Conservation (phyloP, 2,329 filamentous ascomycete species). For the Aspergillus pseudoterreus region DNA sequence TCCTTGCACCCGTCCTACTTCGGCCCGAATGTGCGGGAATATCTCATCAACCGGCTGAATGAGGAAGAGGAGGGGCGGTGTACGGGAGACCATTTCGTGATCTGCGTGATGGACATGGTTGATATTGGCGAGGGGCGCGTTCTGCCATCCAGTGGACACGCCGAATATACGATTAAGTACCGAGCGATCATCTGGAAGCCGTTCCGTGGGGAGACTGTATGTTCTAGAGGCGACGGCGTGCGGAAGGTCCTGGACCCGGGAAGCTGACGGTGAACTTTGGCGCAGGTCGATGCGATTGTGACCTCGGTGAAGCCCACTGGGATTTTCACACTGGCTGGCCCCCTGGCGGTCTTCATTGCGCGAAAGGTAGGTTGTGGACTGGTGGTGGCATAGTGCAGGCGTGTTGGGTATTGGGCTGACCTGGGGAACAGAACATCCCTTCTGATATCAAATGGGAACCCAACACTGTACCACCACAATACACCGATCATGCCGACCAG, state of each 20-base stretch:
- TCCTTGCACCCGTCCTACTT: slow-evolving; percentile 97
- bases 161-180: slow-evolving; percentile 92
- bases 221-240: slow-evolving; percentile 29
- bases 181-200: slow-evolving; percentile 96
- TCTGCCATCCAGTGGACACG: slow-evolving; percentile 83
- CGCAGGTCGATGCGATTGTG: slow-evolving; percentile 87
- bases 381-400: background rate
- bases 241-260: slow-evolving; percentile 15
- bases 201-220: slow-evolving; percentile 95
- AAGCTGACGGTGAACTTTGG: slow-evolving; percentile 19
- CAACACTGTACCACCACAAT: slow-evolving; percentile 94
- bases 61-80: slow-evolving; percentile 94
- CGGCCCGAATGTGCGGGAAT: slow-evolving; percentile 85
- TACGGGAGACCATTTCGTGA: slow-evolving; percentile 94
- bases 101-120: slow-evolving; percentile 95
- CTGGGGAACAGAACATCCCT: slow-evolving; percentile 58
- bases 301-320: slow-evolving; percentile 84
- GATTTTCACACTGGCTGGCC: slow-evolving; percentile 62
- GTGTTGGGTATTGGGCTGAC: slow-evolving; percentile 12
- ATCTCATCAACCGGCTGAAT: slow-evolving; percentile 83
- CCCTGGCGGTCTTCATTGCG: slow-evolving; percentile 48
- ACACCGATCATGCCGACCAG: slow-evolving; percentile 90
- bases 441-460: slow-evolving; percentile 90
- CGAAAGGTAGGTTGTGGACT: slow-evolving; percentile 62
- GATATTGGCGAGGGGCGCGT: slow-evolving; percentile 93